These are phyloP conservation scores for Gnetum montanum DNA, from an alignment of 75 land plant species.

Conservation along the genomic window DNA sequence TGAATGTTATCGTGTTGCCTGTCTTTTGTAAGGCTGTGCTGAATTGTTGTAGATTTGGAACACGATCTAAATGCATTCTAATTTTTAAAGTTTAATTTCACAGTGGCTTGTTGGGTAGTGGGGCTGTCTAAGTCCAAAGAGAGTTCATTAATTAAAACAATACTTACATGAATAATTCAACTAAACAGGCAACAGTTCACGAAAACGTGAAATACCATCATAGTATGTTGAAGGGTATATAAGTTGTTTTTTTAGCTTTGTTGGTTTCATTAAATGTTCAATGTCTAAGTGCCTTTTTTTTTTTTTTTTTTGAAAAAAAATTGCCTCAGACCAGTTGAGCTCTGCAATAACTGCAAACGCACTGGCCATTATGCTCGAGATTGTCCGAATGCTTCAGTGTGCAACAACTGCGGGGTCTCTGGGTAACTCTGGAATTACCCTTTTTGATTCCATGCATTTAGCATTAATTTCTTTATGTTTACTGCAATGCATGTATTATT, in stretches of 20 bases:
- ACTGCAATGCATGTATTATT: not conserved
- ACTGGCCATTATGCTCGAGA: conserved; percentile 47
- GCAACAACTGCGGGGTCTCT: conserved; percentile 43
- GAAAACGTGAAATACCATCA: not conserved
- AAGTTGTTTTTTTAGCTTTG: not conserved
- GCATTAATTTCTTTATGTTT: too few relatives aligned
- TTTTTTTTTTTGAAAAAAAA: not conserved
- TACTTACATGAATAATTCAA: not conserved
- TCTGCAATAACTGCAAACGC: conserved; percentile 36
- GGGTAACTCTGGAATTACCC: conserved; percentile 14
- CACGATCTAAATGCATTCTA: too few relatives aligned
- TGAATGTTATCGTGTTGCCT: too few relatives aligned
- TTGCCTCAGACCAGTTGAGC: conserved; percentile 13
- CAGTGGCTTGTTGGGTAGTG: too few relatives aligned
- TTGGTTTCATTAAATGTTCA: not conserved
- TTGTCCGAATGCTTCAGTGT: conserved; percentile 35
- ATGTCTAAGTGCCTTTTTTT: not conserved
- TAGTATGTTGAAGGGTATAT: not conserved
- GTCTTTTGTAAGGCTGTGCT: too few relatives aligned
- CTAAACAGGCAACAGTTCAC: not conserved
- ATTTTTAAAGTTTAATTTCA: too few relatives aligned
- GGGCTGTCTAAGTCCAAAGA: too few relatives aligned
- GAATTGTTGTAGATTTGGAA: too few relatives aligned
- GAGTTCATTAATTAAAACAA: too few relatives aligned
- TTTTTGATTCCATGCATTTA: not conserved